phyloP scores from a whole-genome alignment of 2,329 filamentous ascomycete genomes.

The Exophiala phaeomuriformis region DNA sequence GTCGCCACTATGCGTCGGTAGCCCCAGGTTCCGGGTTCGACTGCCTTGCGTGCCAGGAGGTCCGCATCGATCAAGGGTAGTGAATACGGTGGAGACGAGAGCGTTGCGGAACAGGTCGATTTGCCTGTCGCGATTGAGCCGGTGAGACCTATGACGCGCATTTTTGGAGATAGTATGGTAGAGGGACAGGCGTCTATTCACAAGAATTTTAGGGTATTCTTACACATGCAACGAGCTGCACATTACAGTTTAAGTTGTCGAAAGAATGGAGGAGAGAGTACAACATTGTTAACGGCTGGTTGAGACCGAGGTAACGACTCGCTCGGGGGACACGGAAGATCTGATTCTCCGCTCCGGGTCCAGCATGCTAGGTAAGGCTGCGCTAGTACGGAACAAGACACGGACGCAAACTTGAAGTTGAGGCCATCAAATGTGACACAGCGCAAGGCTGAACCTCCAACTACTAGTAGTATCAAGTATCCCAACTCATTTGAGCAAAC shows the following conservation, averaged over 20 bases:
- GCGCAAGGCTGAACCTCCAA: slow-evolving; percentile 6
- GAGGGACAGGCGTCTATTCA: too few species aligned
- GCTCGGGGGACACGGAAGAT: too few species aligned
- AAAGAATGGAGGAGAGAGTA: too few species aligned
- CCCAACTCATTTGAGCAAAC: neutral
- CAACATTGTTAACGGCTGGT: too few species aligned
- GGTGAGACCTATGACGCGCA: slow-evolving; percentile 93
- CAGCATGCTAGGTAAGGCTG: neutral
- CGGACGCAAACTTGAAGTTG: neutral
- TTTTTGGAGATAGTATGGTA: slow-evolving; percentile 34
- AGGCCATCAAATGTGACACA: neutral
- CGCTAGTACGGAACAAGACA: too few species aligned
- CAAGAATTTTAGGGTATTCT: too few species aligned
- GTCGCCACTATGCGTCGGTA: slow-evolving; percentile 75
- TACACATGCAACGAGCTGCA: too few species aligned
- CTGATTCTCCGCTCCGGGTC: too few species aligned
- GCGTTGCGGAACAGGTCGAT: slow-evolving; percentile 82
- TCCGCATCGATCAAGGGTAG: slow-evolving; percentile 93
- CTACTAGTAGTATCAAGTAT: neutral
- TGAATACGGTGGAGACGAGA: slow-evolving; percentile 71
- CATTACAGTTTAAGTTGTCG: too few species aligned
- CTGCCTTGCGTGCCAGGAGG: slow-evolving; percentile 81
- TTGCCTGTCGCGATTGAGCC: slow-evolving; percentile 98
- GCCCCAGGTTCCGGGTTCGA: slow-evolving; percentile 80
- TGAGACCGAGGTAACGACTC: too few species aligned